phyloP scores from a whole-genome alignment of 177 flowering plant species.

The Telopea speciosissima region DNA sequence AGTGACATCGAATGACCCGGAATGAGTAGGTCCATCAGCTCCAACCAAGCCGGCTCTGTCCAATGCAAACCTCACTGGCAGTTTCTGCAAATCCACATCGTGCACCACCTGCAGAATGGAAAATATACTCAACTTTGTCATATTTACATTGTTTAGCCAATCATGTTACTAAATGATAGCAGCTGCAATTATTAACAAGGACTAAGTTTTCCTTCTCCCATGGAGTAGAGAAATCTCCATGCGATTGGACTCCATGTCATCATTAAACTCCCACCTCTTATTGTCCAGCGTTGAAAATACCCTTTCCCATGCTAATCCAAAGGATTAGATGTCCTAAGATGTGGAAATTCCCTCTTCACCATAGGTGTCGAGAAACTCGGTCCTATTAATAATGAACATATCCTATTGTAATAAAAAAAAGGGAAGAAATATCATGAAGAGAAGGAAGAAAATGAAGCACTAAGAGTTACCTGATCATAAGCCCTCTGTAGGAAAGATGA shows the following conservation, averaged over 20 bases:
- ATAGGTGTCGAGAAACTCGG: too few species aligned
- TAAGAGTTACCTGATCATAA: slow-evolving; percentile 71
- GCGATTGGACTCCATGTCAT: too few species aligned
- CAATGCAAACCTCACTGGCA: slow-evolving; percentile 96
- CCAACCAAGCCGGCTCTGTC: slow-evolving; percentile 99
- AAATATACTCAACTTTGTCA: neutral
- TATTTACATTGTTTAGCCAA: neutral
- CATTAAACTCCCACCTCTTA: too few species aligned
- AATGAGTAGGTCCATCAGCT: slow-evolving; percentile 98
- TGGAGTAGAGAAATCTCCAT: too few species aligned
- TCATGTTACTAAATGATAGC: neutral
- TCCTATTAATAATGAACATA: too few species aligned
- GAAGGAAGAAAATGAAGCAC: neutral
- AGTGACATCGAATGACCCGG: slow-evolving; percentile 90
- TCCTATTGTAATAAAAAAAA: neutral
- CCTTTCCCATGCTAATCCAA: too few species aligned
- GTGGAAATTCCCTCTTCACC: too few species aligned
- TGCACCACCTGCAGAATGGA: slow-evolving; percentile 59
- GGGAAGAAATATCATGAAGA: neutral
- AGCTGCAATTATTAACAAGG: neutral
- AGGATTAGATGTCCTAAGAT: too few species aligned
- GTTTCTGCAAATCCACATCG: slow-evolving; percentile 90
- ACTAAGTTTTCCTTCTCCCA: too few species aligned
- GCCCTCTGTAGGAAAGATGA: slow-evolving; percentile 93
- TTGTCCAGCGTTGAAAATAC: too few species aligned